phyloP scores from a whole-genome alignment of 139 green algal species.

The Picochlorum sp. region DNA sequence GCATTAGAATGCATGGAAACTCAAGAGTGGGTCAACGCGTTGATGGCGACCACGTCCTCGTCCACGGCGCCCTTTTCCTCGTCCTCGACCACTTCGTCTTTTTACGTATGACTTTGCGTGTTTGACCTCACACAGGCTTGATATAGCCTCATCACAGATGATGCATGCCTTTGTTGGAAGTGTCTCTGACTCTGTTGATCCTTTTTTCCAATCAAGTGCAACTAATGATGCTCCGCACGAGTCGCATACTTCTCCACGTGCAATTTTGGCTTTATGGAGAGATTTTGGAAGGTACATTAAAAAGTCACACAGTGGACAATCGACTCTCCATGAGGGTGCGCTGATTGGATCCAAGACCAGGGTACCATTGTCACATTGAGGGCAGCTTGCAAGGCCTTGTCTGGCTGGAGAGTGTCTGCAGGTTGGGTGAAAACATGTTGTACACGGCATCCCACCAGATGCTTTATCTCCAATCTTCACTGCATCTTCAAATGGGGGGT shows the following conservation, averaged over 20 bases:
- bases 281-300: slow-evolving; percentile 69
- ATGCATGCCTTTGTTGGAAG: slow-evolving; percentile 19
- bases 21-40: slow-evolving; percentile 52
- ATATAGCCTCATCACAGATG: slow-evolving; percentile 1
- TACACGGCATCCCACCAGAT: slow-evolving; percentile 72
- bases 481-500: slow-evolving; percentile 71
- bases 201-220: slow-evolving; percentile 50
- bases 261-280: slow-evolving; percentile 52
- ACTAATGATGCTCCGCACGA: slow-evolving; percentile 38
- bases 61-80: slow-evolving; percentile 37
- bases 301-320: slow-evolving; percentile 78
- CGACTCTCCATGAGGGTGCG: slow-evolving; percentile 64
- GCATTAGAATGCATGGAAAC: slow-evolving; percentile 53
- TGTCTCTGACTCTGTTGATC: not conserved
- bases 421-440: slow-evolving; percentile 61
- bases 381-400: slow-evolving; percentile 43
- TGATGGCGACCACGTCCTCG: slow-evolving; percentile 34
- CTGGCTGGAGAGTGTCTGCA: slow-evolving; percentile 50
- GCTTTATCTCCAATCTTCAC: slow-evolving; percentile 24
- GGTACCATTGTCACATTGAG: slow-evolving; percentile 46
- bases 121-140: slow-evolving; percentile 44
- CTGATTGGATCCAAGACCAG: slow-evolving; percentile 76
- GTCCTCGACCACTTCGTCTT: slow-evolving; percentile 17
- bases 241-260: slow-evolving; percentile 37
- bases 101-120: slow-evolving; percentile 48